Conservation (phyloP, 345 rosid species). For the Pugionium cornutum region DNA sequence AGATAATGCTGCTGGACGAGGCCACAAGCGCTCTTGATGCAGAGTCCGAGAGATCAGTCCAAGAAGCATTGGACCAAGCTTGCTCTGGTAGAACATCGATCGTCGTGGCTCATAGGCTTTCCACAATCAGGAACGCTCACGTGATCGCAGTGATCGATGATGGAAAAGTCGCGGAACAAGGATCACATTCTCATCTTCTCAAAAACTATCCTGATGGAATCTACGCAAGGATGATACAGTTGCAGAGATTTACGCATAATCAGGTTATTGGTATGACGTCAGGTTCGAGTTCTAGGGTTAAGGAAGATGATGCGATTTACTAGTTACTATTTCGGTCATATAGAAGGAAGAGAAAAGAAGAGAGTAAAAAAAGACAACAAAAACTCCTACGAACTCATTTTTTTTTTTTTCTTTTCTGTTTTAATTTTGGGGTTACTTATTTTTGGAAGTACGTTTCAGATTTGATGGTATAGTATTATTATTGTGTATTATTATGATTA, state of each 20-base stretch:
- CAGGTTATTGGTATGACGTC: constrained; percentile 85
- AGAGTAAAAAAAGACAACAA: constrained; percentile 34
- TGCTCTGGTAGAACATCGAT: constrained; percentile 90
- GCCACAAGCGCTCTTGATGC: constrained; percentile 96
- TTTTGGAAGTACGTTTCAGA: constrained; percentile 44
- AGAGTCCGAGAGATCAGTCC: constrained; percentile 91
- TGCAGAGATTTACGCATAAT: constrained; percentile 86
- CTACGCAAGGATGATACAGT: constrained; percentile 90
- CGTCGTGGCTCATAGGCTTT: constrained; percentile 83
- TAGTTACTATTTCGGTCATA: constrained; percentile 28
- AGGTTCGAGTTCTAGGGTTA: constrained; percentile 74
- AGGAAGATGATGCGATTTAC: constrained; percentile 57
- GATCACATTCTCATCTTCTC: constrained; percentile 79
- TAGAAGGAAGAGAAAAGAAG: constrained; percentile 35
- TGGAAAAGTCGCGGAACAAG: constrained; percentile 93
- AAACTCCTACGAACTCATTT: constrained; percentile 32
- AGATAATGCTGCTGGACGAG: constrained; percentile 88
- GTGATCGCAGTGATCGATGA: constrained; percentile 88
- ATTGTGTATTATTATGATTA: constrained; percentile 44
- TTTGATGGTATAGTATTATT: constrained; percentile 50
- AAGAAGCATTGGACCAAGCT: constrained; percentile 90
- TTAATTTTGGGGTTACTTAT: constrained; percentile 39
- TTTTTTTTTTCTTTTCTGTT: not conserved
- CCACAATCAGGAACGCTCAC: constrained; percentile 88
- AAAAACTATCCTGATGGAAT: constrained; percentile 85